Evolutionary conservation across 2,329 filamentous ascomycete genomes (phyloP), one percentile per base, ranked within the genome.

Genomic region (Diaporthe sp.): DNA sequence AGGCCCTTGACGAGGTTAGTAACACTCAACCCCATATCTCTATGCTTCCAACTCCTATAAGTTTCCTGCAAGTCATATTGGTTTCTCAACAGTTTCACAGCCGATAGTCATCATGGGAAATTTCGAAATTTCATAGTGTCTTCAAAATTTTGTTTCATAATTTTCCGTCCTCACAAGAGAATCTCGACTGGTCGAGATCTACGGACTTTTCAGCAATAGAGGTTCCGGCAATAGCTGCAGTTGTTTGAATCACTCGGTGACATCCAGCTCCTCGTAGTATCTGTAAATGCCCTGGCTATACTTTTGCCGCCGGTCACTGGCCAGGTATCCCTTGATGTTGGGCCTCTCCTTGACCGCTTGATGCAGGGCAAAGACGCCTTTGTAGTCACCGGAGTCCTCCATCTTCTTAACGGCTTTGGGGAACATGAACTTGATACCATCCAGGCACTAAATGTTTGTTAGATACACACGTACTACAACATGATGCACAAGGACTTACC

Each of bases 231-330:
- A 15, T 22, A 25, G 37, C 4, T 44, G 25, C 2, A 9, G 22
- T 22, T 10, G 10, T 34, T 39, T n/a, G 17, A 12, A 44, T 77
- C 63, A 79, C 25, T 79, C 80, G 57, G 88, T 83, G 58, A 85
- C 78, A 79, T 96, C 94, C 70, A 96, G 83, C 85, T 96, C 94
- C 3, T 91, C 88, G 80, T 96, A 96, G 80, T 94, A 86, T 49
- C 94, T 88, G 81, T 91, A 96, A 58, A 96, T 89, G 1, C 94
- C 94, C 77, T 88, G 83, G 0, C 86, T 85, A 81, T 94, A 96
- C 71, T 87, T 83, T 80, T 89, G 81, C 55, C 94, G 87, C 77
- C 92, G 88, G 4, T 91, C 87, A 82, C 94, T 95, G 28, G 83
- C 87, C 71, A 96, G 83, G 81, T 96, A 96, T 58, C 86, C 89